Base-by-base conservation (phyloP, 2,329 filamentous ascomycete genomes). In the Fonsecaea multimorphosa region DNA sequence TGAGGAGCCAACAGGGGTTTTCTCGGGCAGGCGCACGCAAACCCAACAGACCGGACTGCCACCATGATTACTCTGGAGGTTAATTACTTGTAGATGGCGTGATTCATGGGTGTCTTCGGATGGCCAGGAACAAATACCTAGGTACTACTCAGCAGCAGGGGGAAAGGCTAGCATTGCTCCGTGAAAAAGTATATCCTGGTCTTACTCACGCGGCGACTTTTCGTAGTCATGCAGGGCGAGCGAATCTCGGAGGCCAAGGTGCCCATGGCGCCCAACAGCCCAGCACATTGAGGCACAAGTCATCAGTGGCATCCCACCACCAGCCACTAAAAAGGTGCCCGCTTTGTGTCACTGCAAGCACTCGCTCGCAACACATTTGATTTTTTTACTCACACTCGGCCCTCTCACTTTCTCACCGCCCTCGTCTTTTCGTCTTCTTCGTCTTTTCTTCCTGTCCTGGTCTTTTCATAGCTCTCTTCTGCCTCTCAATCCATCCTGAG, bases 391-490 rank as follows among this genome's bases (percentile, higher is more conserved):
- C 44, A 60, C 53, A 31, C 57, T 64, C 46, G 55, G 24, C 46
- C 46, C 31, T 59, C 40, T 40, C 54, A 46, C 49, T 65, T 61
- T 66, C 58, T 65, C 71, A 70, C 70, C 63, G 59, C 70, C 63
- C 70, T 72, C 70, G 70, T 58, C 73, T 73, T 62, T 38, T 63
- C 61, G 59, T 66, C 63, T 56, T 61, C 61, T 69, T 70, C 59
- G 53, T 52, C 55, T 66, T 58, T 58, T 64, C 44, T 49, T 49
- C 11, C n/a, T n/a, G 38, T 67, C 61, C 53, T 66, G 38, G 38
- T 49, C 44, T 69, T 71, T 55, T 64, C 65, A 44, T 58, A 58
- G 5, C 58, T 67, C 65, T 61, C 24, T 65, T 54, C 40, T 68
- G 52, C 63, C 59, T 66, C 61, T 63, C 64, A 66, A 40, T 59